These are phyloP conservation scores for Taxillus chinensis DNA, from an alignment of 164 flowering plant genomes.

Conservation along the genomic window DNA sequence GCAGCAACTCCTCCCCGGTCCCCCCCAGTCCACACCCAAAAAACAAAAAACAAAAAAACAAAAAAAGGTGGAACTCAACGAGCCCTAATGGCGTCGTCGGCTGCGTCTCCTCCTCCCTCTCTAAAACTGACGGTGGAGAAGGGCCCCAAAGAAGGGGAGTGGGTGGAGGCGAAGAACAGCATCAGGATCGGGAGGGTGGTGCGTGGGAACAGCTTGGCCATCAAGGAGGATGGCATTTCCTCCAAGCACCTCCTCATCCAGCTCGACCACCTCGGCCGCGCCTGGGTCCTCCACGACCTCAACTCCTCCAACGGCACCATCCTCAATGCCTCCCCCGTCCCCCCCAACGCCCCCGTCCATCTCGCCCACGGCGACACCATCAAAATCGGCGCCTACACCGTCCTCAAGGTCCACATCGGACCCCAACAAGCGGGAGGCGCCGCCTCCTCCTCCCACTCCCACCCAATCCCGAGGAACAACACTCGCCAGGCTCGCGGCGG, in stretches of 20 bases:
- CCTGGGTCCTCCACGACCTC: conserved; percentile 56
- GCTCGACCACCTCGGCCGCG: conserved; percentile 16
- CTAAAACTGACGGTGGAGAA: conserved; percentile 36
- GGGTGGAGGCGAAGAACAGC: conserved; percentile 26
- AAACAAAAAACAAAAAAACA: no score
- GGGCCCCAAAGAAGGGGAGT: conserved; percentile 60
- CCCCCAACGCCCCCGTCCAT: conserved; percentile 15
- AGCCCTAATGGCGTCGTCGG: no score
- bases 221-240: conserved; percentile 65
- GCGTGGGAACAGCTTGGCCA: conserved; percentile 47
- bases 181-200: conserved; percentile 54
- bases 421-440: neutral
- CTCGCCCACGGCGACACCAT: conserved; percentile 40
- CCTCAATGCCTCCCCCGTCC: conserved; percentile 25
- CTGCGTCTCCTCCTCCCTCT: conserved; percentile 11
- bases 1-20: no score
- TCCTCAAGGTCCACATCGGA: conserved; percentile 30
- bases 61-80: no score
- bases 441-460: neutral
- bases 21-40: no score
- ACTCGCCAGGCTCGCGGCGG: neutral
- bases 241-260: conserved; percentile 49
- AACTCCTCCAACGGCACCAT: conserved; percentile 65
- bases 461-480: neutral
- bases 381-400: conserved; percentile 53